These are phyloP conservation scores for Knufia petricola DNA, from an alignment of 2,329 filamentous ascomycete species.

Conservation along the genomic window DNA sequence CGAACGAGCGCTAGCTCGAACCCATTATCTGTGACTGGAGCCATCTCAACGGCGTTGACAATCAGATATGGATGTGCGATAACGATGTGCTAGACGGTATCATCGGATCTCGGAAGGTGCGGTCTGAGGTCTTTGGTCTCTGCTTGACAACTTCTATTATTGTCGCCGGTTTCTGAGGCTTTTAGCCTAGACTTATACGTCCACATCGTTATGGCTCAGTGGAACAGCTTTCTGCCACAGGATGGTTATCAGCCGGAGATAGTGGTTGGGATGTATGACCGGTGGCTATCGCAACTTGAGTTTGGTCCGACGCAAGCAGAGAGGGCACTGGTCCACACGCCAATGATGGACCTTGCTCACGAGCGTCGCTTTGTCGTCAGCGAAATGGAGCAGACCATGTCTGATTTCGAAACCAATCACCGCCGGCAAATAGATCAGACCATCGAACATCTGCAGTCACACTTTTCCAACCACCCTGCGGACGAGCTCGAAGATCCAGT, in stretches of 20 bases:
- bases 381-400: constrained; percentile 12
- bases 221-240: constrained; percentile 12
- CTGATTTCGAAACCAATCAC: constrained; percentile 13
- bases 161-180: not conserved
- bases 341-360: constrained; percentile 17
- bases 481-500: not conserved
- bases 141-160: not conserved
- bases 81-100: not conserved
- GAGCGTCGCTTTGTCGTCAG: constrained; percentile 19
- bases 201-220: constrained; percentile 13
- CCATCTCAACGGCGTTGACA: not conserved
- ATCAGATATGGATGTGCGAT: not conserved
- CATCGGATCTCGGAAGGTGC: not conserved
- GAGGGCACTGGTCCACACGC: constrained; percentile 12
- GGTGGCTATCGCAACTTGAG: constrained; percentile 14
- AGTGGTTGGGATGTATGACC: constrained; percentile 14
- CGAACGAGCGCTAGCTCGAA: not conserved
- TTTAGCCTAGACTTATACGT: not conserved
- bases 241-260: constrained; percentile 12
- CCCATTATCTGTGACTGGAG: not conserved
- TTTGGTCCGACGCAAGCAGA: constrained; percentile 13
- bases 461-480: not conserved
- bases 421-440: not conserved
- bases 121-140: not conserved
- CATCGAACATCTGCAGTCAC: not conserved